Conservation (phyloP, 345 rosid genomes). For the Salix dunnii region DNA sequence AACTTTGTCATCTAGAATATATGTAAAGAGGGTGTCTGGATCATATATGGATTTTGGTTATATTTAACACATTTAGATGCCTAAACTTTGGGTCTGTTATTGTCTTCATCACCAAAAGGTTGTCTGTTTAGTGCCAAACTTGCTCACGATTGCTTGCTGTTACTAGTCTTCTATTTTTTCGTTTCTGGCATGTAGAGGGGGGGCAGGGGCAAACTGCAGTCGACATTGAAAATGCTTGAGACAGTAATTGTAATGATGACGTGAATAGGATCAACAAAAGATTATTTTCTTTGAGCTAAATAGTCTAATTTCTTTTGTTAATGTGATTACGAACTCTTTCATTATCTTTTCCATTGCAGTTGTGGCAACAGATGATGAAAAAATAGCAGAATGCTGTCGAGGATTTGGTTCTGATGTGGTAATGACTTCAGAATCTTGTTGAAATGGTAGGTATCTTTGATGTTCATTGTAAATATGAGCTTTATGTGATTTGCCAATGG, state of each 20-base stretch:
- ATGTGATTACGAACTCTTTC: neutral
- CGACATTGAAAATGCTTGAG: neutral
- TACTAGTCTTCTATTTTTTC: neutral
- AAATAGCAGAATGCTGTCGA: conserved; percentile 90
- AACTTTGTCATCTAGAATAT: neutral
- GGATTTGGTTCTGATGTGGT: conserved; percentile 92
- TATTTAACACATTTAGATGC: neutral
- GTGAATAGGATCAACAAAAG: neutral
- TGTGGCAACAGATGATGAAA: conserved; percentile 92
- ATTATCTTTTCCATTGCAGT: conserved; percentile 37
- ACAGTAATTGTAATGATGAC: neutral
- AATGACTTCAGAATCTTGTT: conserved; percentile 93
- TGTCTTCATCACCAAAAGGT: neutral
- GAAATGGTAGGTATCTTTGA: conserved; percentile 53
- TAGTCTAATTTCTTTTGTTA: neutral
- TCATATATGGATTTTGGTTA: neutral
- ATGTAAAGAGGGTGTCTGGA: neutral
- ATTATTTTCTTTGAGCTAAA: neutral
- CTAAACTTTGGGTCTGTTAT: neutral
- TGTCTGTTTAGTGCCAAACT: neutral
- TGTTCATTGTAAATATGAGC: neutral
- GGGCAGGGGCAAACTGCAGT: too few relatives aligned
- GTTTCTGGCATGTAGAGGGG: neutral
- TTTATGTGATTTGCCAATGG: conserved; percentile 6
- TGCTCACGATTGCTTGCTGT: neutral